These are phyloP conservation scores for Trichophyton rubrum DNA, from an alignment of 2,329 filamentous ascomycete species.

Conservation along the genomic window DNA sequence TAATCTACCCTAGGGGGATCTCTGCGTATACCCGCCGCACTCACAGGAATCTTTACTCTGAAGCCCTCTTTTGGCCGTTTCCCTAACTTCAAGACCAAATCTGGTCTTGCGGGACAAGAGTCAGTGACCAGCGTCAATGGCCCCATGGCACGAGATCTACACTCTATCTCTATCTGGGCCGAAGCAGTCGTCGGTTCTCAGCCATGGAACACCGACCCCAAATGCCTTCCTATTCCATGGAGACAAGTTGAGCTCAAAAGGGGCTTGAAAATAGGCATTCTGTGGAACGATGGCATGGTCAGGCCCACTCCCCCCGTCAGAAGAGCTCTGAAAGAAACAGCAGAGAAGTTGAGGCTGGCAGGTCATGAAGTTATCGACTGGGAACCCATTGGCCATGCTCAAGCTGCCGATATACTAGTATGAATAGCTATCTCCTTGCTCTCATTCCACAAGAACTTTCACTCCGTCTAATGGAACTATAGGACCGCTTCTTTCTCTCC, in stretches of 20 bases:
- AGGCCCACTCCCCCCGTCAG: conserved; percentile 40
- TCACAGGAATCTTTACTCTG: conserved; percentile 42
- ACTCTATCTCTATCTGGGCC: conserved; percentile 25
- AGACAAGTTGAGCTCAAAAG: conserved; percentile 21
- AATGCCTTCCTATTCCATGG: conserved; percentile 29
- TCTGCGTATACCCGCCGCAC: conserved; percentile 35
- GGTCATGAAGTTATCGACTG: conserved; percentile 30
- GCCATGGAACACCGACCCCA: conserved; percentile 30
- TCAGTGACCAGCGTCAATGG: conserved; percentile 31
- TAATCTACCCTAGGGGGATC: conserved; percentile 23
- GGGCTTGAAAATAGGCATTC: conserved; percentile 37
- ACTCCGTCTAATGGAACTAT: background rate
- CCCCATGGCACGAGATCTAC: conserved; percentile 26
- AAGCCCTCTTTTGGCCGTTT: conserved; percentile 45
- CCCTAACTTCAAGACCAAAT: conserved; percentile 43
- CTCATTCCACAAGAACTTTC: background rate
- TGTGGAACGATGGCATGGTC: conserved; percentile 36
- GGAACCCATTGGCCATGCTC: conserved; percentile 38
- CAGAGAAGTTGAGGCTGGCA: conserved; percentile 22
- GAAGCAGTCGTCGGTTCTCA: conserved; percentile 23
- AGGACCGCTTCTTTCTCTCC: conserved; percentile 30
- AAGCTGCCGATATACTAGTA: conserved; percentile 31
- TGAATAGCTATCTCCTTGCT: background rate
- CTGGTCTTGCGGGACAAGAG: conserved; percentile 29
- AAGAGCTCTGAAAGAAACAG: conserved; percentile 25